Evolutionary conservation across 768 basidiomycete species (phyloP).

Genomic region (Pleurotus tuber-regium): DNA sequence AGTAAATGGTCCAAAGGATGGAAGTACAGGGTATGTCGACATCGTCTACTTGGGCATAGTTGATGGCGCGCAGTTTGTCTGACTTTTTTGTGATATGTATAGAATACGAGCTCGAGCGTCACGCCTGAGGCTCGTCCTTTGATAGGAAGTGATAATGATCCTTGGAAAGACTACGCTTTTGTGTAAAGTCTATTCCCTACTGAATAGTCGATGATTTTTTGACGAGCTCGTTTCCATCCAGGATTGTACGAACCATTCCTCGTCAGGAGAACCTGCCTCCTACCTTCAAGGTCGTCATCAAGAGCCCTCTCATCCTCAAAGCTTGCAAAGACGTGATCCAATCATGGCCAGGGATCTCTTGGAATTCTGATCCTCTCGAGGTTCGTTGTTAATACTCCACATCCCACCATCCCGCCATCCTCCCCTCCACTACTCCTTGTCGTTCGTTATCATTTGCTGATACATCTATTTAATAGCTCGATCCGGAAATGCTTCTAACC

Average conservation of each 20-base stretch:
- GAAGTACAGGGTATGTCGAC: constrained; percentile 40
- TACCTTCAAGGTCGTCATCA: constrained; percentile 52
- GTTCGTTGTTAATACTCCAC: too few relatives aligned
- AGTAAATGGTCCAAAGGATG: constrained; percentile 54
- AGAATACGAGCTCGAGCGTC: constrained; percentile 56
- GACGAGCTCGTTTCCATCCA: constrained; percentile 13
- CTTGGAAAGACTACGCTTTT: constrained; percentile 57
- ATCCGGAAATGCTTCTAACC: constrained; percentile 55
- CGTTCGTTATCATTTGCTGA: neutral
- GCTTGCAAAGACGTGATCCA: constrained; percentile 58
- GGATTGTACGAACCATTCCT: constrained; percentile 52
- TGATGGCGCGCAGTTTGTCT: too few relatives aligned
- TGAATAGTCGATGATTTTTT: neutral
- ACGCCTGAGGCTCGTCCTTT: constrained; percentile 44
- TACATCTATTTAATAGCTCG: constrained; percentile 33
- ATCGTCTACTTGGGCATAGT: neutral
- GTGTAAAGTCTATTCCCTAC: constrained; percentile 20
- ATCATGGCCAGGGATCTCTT: constrained; percentile 58
- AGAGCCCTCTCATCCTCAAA: constrained; percentile 55
- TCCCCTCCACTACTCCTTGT: neutral
- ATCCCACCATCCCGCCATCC: too few relatives aligned
- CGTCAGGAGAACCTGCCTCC: constrained; percentile 36
- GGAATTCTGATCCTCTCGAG: constrained; percentile 57
- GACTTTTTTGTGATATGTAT: neutral
- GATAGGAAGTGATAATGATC: constrained; percentile 42